Evolutionary conservation across 139 green algal species (phyloP), one percentile per base, ranked within the genome.

Genomic region (Zygnema cylindricum): DNA sequence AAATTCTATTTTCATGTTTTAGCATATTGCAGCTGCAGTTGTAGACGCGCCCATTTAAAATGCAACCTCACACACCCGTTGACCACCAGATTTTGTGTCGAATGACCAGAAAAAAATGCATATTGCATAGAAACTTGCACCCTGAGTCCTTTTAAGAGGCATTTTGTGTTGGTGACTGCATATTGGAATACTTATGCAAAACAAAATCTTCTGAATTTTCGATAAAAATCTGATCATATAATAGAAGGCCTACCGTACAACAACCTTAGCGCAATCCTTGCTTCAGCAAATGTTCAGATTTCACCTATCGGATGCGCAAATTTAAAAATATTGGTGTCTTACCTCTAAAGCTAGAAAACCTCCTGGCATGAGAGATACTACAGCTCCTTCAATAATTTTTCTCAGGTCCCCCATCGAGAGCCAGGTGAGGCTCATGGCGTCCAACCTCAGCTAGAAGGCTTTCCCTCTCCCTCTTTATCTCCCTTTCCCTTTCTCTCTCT

Each of bases 391-490:
- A 49, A 41, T 77, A 30, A 92, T 39, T 2, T n/a, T 2, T 25
- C 0, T 88, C 95, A 1, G 75, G 69, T 0, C 97, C 96, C 0
- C 96, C 96, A 87, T 98, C 93, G 63, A 99, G 79, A 0, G 96
- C 97, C 0, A 89, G 35, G 25, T n/a, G 33, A 0, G 96, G 96
- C 85, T 99, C 96, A 92, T 98, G 96, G 23, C 63, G 77, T 0
- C 92, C 77, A 43, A 98, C 96, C 82, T 98, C 96, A 21, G 86
- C 84, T 90, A 97, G 92, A n/a, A n/a, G n/a, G n/a, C n/a, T n/a
- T n/a, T n/a, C n/a, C n/a, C n/a, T n/a, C n/a, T n/a, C n/a, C n/a
- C n/a, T n/a, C n/a, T n/a, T n/a, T n/a, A n/a, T n/a, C n/a, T n/a
- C n/a, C n/a, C n/a, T n/a, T n/a, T n/a, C n/a, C n/a, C n/a, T n/a